phyloP scores from a whole-genome alignment of 2,329 filamentous ascomycete genomes.

The Magnaporthiopsis rhizophila region DNA sequence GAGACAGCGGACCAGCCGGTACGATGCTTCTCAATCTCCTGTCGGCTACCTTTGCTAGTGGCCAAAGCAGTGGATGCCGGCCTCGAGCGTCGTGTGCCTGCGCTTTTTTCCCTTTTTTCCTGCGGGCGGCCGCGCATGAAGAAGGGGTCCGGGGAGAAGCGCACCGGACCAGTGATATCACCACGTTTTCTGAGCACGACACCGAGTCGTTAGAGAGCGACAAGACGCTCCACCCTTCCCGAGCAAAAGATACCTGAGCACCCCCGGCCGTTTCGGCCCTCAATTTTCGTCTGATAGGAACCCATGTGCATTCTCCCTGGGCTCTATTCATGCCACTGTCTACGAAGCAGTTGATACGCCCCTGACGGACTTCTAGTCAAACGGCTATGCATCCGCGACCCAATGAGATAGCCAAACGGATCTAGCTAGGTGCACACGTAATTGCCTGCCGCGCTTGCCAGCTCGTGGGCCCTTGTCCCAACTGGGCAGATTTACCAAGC shows the following conservation, averaged over 20 bases:
- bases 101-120: background rate
- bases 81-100: background rate
- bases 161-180: background rate
- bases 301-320: background rate
- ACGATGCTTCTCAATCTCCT: background rate
- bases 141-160: background rate
- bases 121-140: background rate
- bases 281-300: background rate
- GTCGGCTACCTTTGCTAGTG: background rate
- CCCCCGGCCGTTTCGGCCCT: background rate
- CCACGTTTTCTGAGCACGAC: background rate
- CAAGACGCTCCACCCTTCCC: background rate
- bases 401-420: background rate
- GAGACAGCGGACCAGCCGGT: background rate
- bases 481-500: background rate
- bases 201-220: background rate
- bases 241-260: background rate
- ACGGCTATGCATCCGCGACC: background rate
- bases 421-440: background rate
- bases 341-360: background rate
- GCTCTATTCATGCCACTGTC: background rate
- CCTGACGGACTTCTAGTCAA: background rate
- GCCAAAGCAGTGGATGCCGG: no score
- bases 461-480: background rate
- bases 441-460: background rate